Base-by-base conservation (phyloP, 2,329 filamentous ascomycete species). In the Apiospora phragmitis region DNA sequence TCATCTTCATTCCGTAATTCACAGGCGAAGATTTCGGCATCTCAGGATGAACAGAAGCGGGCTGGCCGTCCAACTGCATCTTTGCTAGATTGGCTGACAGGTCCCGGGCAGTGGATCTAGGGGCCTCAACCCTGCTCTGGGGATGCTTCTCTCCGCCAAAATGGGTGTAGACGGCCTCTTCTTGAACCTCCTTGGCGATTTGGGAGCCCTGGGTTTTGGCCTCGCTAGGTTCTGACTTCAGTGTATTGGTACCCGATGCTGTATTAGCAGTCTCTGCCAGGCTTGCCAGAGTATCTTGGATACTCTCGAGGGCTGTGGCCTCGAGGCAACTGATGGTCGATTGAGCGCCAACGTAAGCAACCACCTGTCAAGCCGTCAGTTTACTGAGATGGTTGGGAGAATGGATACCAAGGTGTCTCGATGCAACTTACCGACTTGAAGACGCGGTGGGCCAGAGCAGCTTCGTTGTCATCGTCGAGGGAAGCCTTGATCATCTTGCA, bases 401-500 rank as follows among this genome's bases (percentile, higher is more conserved):
- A 14, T 12, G 16, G 21, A 32, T 26, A 21, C 9, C 21, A 38
- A 5, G 8, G 21, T 38, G 32, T 5, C 18, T 32, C 18, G 32
- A 4, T 62, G 18, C 12, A 62, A n/a, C 55, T 6, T 62, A 62
- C 55, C 32, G 32, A 62, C 55, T n/a, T 62, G 55, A 62, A 62
- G 18, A 38, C 21, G 32, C 55, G 29, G 32, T 38, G 55, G 8
- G 55, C 55, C 3, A 62, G 55, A 14, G 21, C 55, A n/a, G 55
- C 55, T 3, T 62, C 55, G 11, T 62, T 32, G 21, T 38, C 55
- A 2, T n/a, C 12, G 0, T 62, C 32, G 32, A 38, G 32, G 24
- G 55, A 62, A n/a, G 32, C 55, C 32, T 62, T n/a, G 55, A 62
- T 62, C 55, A 62, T 62, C 55, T 62, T 62, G 55, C 32, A 32